Conservation (phyloP, 2,329 filamentous ascomycete genomes). For the Sphaerulina vaccinii region DNA sequence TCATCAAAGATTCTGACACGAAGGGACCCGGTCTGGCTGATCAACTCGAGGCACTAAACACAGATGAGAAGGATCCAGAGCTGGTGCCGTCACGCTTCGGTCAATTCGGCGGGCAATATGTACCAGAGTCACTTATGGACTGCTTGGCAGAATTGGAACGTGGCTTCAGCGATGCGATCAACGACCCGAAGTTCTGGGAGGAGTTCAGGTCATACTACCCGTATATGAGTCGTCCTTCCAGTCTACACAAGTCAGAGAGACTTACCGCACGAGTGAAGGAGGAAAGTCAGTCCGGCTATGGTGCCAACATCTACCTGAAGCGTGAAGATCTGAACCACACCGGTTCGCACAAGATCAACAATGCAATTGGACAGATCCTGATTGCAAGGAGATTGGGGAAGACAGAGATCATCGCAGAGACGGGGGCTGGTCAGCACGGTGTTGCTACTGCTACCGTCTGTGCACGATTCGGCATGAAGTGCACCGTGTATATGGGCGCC, state of each 20-base stretch:
- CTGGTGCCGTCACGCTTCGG: constrained; percentile 85
- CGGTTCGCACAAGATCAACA: constrained; percentile 99
- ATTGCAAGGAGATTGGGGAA: constrained; percentile 84
- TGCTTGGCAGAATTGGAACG: constrained; percentile 86
- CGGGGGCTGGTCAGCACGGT: constrained; percentile 94
- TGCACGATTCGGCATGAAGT: constrained; percentile 97
- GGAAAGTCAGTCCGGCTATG: constrained; percentile 58
- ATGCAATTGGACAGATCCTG: constrained; percentile 89
- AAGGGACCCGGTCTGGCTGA: constrained; percentile 71
- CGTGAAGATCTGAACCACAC: constrained; percentile 97
- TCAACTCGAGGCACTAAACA: constrained; percentile 79
- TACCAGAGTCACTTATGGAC: constrained; percentile 97
- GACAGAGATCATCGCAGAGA: constrained; percentile 96
- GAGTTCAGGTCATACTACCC: constrained; percentile 95
- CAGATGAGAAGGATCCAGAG: constrained; percentile 47
- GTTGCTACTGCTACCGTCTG: constrained; percentile 97
- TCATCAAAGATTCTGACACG: constrained; percentile 59
- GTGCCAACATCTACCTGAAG: constrained; percentile 97
- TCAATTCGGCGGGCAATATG: constrained; percentile 95
- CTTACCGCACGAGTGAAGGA: constrained; percentile 63
- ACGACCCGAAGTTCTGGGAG: constrained; percentile 93
- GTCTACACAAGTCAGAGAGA: constrained; percentile 83
- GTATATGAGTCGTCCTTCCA: constrained; percentile 93
- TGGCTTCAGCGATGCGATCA: constrained; percentile 82
- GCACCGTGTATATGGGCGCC: constrained; percentile 96